These are phyloP conservation scores for Sparassis latifolia DNA, from an alignment of 1,284 basidiomycete genomes.

Conservation along the genomic window DNA sequence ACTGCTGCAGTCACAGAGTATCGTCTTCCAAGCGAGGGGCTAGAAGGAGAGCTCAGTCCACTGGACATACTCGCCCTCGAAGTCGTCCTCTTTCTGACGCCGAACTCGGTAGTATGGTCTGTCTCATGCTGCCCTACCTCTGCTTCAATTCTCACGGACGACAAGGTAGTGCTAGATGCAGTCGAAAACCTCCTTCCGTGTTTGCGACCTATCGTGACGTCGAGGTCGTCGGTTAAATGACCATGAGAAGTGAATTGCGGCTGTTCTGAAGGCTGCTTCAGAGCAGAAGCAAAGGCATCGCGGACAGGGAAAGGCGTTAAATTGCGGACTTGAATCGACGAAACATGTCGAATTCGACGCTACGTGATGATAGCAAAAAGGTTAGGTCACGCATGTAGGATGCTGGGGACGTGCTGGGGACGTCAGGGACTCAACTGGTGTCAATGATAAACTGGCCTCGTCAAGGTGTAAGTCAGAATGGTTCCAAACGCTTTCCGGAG, in stretches of 20 bases:
- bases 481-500: background rate
- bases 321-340: slow-evolving; percentile 69
- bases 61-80: slow-evolving; percentile 18
- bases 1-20: slow-evolving; percentile 12
- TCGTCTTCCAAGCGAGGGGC: slow-evolving; percentile 10
- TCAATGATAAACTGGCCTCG: background rate
- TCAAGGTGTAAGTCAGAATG: background rate
- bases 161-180: slow-evolving; percentile 46
- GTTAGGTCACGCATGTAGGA: background rate
- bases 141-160: slow-evolving; percentile 41
- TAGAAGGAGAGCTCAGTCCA: slow-evolving; percentile 8
- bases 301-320: slow-evolving; percentile 75
- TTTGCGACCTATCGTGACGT: slow-evolving; percentile 50
- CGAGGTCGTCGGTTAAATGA: slow-evolving; percentile 62
- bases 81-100: slow-evolving; percentile 12
- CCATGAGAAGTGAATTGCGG: slow-evolving; percentile 50
- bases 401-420: background rate
- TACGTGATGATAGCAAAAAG: slow-evolving; percentile 22
- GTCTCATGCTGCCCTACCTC: slow-evolving; percentile 14
- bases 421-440: slow-evolving; percentile 4
- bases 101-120: slow-evolving; percentile 10
- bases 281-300: slow-evolving; percentile 67
- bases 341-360: slow-evolving; percentile 71
- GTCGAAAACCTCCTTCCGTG: slow-evolving; percentile 57
- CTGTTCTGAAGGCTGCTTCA: slow-evolving; percentile 56